Percentiles rank a stretch among this genome's conserved stretches.
Evolutionary conservation across 169 alveolate species (phyloP).

Genomic region (Blepharisma undulans): DNA sequence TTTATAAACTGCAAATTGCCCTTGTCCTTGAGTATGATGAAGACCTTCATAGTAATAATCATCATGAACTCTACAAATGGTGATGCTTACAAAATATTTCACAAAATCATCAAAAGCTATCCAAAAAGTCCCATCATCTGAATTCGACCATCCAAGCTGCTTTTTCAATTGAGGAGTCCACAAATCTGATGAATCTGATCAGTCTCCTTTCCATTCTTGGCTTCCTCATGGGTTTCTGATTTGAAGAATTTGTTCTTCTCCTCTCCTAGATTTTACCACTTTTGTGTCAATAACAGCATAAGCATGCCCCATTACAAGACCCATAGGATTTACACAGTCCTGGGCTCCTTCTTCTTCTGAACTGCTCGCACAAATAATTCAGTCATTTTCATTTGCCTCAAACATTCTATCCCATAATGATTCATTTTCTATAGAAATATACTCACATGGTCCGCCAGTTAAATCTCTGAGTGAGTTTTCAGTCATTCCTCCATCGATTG

Average conservation of each 20-base stretch:
- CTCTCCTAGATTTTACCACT: constrained; percentile 52
- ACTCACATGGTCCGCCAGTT: constrained; percentile 51
- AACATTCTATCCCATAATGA: constrained; percentile 62
- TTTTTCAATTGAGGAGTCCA: constrained; percentile 64
- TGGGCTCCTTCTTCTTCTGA: constrained; percentile 67
- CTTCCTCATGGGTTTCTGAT: constrained; percentile 91
- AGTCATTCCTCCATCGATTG: constrained; percentile 53
- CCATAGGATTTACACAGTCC: constrained; percentile 70
- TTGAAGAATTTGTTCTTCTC: constrained; percentile 65
- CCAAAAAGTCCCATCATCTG: constrained; percentile 64
- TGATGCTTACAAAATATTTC: constrained; percentile 42
- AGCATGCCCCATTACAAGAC: constrained; percentile 82
- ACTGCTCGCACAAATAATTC: constrained; percentile 61
- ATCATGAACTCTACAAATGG: constrained; percentile 41
- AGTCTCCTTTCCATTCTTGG: constrained; percentile 87
- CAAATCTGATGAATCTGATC: constrained; percentile 71
- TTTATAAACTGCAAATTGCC: constrained; percentile 2
- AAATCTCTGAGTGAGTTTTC: constrained; percentile 46
- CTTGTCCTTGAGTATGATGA: neutral
- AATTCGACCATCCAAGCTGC: constrained; percentile 34
- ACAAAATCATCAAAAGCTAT: constrained; percentile 65
- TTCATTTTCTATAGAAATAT: constrained; percentile 60
- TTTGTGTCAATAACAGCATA: constrained; percentile 80
- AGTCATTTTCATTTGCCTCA: constrained; percentile 66
- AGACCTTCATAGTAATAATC: constrained; percentile 3